phyloP scores from a whole-genome alignment of 208 protist species.

The Polymyxa betae region DNA sequence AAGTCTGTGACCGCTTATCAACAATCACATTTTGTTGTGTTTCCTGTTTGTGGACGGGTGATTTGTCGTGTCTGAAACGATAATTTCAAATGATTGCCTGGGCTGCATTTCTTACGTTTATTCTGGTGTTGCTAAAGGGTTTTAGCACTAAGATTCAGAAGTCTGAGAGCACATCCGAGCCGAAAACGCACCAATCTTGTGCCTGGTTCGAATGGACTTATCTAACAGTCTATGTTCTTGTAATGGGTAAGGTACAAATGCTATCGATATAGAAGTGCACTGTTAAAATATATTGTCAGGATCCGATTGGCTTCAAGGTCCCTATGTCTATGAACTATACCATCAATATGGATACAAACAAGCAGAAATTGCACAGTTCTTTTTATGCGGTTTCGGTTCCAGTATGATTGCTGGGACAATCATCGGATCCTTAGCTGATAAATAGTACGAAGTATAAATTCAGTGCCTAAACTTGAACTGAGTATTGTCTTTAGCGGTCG shows the following conservation, averaged over 20 bases:
- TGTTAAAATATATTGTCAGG: neutral
- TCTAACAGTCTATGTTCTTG: neutral
- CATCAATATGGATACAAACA: slow-evolving; percentile 60
- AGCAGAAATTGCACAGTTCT: slow-evolving; percentile 64
- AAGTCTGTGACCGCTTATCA: too few species aligned
- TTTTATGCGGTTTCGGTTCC: slow-evolving; percentile 65
- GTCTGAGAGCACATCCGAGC: too few species aligned
- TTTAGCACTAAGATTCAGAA: too few species aligned
- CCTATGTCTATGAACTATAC: slow-evolving; percentile 65
- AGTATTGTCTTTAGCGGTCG: slow-evolving; percentile 55
- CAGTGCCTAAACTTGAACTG: neutral
- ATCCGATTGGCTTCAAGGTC: slow-evolving; percentile 40
- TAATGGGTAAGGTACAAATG: neutral
- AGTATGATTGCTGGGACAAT: slow-evolving; percentile 67
- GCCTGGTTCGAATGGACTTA: neutral
- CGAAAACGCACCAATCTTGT: too few species aligned
- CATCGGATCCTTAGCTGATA: slow-evolving; percentile 61
- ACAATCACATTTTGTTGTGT: too few species aligned
- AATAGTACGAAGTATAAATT: neutral
- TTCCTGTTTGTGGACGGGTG: too few species aligned
- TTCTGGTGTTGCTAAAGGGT: too few species aligned
- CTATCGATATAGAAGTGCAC: neutral
- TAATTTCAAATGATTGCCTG: too few species aligned
- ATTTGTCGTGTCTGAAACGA: too few species aligned
- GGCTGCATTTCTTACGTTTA: too few species aligned